Conservation (phyloP, 2,329 filamentous ascomycete genomes). For the Aspergillus ibericus region DNA sequence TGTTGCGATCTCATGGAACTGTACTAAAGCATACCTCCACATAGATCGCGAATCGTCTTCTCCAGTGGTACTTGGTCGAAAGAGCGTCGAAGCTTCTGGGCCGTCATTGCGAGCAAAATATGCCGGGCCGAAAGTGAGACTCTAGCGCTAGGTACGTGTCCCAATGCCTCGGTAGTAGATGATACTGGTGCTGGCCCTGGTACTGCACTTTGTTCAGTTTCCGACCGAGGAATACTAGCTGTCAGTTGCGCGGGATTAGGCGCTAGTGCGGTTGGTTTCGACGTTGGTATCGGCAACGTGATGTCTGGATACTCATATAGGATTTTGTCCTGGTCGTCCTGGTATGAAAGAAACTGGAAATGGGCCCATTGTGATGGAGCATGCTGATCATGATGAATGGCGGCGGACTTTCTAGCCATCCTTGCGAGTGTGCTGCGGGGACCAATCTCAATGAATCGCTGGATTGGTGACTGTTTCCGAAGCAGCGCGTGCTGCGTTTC, state of each 20-base stretch:
- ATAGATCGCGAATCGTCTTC: constrained; percentile 37
- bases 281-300: neutral
- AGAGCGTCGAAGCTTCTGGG: constrained; percentile 18
- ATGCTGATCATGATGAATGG: constrained; percentile 21
- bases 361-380: constrained; percentile 21
- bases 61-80: constrained; percentile 18
- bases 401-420: constrained; percentile 41
- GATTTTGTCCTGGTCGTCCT: constrained; percentile 15
- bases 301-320: constrained; percentile 10
- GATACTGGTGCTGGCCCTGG: neutral
- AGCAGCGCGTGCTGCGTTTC: constrained; percentile 41
- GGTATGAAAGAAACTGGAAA: constrained; percentile 27
- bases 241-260: neutral
- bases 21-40: constrained; percentile 9
- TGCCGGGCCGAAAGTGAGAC: constrained; percentile 13
- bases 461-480: constrained; percentile 23
- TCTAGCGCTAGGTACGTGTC: constrained; percentile 2
- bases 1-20: neutral
- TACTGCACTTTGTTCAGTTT: too few species aligned
- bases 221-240: neutral
- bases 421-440: constrained; percentile 36
- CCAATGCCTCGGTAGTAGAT: neutral
- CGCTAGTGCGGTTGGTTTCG: neutral
- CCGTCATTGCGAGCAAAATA: constrained; percentile 16
- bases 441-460: constrained; percentile 43